Conservation (phyloP, 2,329 filamentous ascomycete species). For the Dactylella cylindrospora region DNA sequence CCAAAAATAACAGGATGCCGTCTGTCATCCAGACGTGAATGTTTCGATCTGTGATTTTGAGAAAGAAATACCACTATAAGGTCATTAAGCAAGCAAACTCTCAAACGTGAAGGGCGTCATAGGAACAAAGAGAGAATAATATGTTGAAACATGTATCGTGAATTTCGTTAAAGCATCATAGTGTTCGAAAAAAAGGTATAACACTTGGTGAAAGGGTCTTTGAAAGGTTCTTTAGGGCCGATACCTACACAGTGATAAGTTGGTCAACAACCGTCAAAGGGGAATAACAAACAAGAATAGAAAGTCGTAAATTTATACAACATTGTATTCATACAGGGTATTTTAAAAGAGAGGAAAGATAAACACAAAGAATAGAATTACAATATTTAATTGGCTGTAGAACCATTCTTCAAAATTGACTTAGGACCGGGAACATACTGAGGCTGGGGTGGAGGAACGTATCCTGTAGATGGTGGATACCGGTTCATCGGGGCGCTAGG, state of each 20-base stretch:
- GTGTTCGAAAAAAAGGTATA: slow-evolving; percentile 14
- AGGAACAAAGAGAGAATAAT: no score
- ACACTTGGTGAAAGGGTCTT: not conserved
- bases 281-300: not conserved
- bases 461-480: slow-evolving; percentile 36
- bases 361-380: not conserved
- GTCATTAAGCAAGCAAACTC: no score
- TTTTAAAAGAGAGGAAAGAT: not conserved
- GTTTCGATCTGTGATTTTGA: no score
- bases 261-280: slow-evolving; percentile 36
- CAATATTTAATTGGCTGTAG: slow-evolving; percentile 35
- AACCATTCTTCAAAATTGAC: slow-evolving; percentile 43
- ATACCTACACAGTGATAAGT: slow-evolving; percentile 37
- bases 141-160: slow-evolving; percentile 6
- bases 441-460: slow-evolving; percentile 41
- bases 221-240: slow-evolving; percentile 21
- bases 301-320: no score
- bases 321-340: not conserved
- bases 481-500: slow-evolving; percentile 16
- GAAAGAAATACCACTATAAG: no score
- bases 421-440: slow-evolving; percentile 43
- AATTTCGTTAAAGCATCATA: slow-evolving; percentile 35
- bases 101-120: no score
- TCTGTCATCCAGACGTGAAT: no score
- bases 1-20: no score